Evolutionary conservation across 495 filamentous ascomycete species (phyloP).

Genomic region (Cercophora newfieldiana): DNA sequence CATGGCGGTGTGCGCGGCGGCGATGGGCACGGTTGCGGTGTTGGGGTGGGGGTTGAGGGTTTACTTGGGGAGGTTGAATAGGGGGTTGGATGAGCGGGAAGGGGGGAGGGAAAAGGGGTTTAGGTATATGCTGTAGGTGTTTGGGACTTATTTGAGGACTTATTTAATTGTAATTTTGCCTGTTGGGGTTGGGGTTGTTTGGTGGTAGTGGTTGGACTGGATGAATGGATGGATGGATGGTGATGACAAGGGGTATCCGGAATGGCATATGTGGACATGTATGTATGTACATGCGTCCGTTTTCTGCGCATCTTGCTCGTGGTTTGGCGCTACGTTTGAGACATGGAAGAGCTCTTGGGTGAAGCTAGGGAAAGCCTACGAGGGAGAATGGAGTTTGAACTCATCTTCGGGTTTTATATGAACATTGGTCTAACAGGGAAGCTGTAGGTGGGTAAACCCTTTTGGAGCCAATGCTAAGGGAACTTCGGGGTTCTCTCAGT

Average conservation of each 20-base stretch:
- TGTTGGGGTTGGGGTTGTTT: too few relatives aligned
- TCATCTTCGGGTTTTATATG: too few relatives aligned
- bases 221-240: too few relatives aligned
- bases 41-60: slow-evolving; percentile 56
- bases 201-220: too few relatives aligned
- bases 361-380: too few relatives aligned
- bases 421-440: too few relatives aligned
- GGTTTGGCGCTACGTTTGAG: not conserved
- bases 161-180: not conserved
- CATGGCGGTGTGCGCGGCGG: slow-evolving; percentile 65
- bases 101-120: slow-evolving; percentile 24
- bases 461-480: too few relatives aligned
- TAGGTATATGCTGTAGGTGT: slow-evolving; percentile 37
- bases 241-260: not conserved
- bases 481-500: too few relatives aligned
- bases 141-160: not conserved
- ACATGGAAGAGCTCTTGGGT: not conserved
- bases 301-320: not conserved
- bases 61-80: slow-evolving; percentile 59
- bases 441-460: too few relatives aligned
- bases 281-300: too few relatives aligned
- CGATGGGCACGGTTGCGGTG: slow-evolving; percentile 64
- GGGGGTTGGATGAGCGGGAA: slow-evolving; percentile 46
- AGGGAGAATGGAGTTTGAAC: not conserved
- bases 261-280: not conserved